Base-by-base conservation (phyloP, 345 rosid species). In the Aquilaria yunnanensis region DNA sequence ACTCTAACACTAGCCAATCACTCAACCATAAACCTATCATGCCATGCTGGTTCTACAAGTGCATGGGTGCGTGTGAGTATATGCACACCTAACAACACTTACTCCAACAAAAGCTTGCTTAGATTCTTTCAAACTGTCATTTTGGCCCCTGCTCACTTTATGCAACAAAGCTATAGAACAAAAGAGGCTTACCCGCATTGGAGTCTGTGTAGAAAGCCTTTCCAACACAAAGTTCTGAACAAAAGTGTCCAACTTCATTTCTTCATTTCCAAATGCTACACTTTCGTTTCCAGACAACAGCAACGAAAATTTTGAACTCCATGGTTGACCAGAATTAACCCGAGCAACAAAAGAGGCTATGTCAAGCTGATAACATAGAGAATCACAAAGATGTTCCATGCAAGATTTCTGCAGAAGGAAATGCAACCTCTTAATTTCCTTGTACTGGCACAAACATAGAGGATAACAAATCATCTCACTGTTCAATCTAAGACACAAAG, bases 191-290 rank as follows among this genome's bases (percentile, higher is more conserved):
- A 93, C 97, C 78, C 92, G 88, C 60, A 93, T 85, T 23, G 98
- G 94, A 86, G 96, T 85, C 72, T 93, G 98, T 59, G 76, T 85
- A 73, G 98, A 86, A 69, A 93, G 96, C 65, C 96, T 86, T 81
- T 93, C 98, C 85, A 92, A 69, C 74, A 92, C 91, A 69, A 87
- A 87, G 74, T 89, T 92, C 78, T 89, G 96, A 62, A 92, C 98
- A 72, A 92, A 92, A 57, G 87, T 82, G 70, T 92, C 96, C 61
- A 76, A 50, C 57, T 71, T 74, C 59, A 65, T 62, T 76, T 80
- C 88, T 70, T 85, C 88, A 23, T 62, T 61, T 67, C 60, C 73
- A 67, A 72, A 70, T 68, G 75, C 32, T 50, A 59, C 48, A 53
- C 63, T 74, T 68, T 71, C 84, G 62, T 77, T 75, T 66, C 88